These are phyloP conservation scores for Quercus phellos DNA, from an alignment of 331 rosid species.

Conservation along the genomic window DNA sequence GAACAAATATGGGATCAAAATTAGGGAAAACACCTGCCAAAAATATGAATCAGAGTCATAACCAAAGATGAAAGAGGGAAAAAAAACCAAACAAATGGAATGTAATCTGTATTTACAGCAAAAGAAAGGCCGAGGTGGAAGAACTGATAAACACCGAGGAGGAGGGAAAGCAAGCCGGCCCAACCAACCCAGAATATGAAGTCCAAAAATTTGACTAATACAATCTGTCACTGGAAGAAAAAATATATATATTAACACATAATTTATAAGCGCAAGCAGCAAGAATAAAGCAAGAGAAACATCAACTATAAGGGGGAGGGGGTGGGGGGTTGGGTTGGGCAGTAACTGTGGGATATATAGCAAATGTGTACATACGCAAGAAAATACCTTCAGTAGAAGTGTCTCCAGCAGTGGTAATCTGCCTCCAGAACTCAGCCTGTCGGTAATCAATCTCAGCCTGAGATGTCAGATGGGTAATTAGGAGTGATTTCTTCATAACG, in stretches of 20 bases:
- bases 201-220: background rate
- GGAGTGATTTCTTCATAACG: background rate
- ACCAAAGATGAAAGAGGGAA: conserved; percentile 1
- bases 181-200: conserved; percentile 31
- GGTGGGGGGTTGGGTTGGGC: too few relatives aligned
- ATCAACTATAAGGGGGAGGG: too few relatives aligned
- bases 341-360: background rate
- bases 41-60: background rate
- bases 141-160: conserved; percentile 22
- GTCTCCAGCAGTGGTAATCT: conserved; percentile 12
- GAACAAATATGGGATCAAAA: conserved; percentile 17
- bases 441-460: conserved; percentile 8
- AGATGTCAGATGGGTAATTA: background rate
- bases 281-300: background rate
- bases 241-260: conserved; percentile 5
- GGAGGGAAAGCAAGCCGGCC: conserved; percentile 49
- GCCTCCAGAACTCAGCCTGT: conserved; percentile 23
- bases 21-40: conserved; percentile 38
- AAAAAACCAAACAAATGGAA: background rate
- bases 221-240: background rate
- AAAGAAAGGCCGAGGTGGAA: conserved; percentile 24
- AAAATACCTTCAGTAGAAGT: conserved; percentile 14
- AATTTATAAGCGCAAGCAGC: background rate
- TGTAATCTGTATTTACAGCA: conserved; percentile 29
- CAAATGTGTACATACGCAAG: background rate